Base-by-base conservation (phyloP, 2,329 filamentous ascomycete genomes). In the Colletotrichum neosansevieriae region DNA sequence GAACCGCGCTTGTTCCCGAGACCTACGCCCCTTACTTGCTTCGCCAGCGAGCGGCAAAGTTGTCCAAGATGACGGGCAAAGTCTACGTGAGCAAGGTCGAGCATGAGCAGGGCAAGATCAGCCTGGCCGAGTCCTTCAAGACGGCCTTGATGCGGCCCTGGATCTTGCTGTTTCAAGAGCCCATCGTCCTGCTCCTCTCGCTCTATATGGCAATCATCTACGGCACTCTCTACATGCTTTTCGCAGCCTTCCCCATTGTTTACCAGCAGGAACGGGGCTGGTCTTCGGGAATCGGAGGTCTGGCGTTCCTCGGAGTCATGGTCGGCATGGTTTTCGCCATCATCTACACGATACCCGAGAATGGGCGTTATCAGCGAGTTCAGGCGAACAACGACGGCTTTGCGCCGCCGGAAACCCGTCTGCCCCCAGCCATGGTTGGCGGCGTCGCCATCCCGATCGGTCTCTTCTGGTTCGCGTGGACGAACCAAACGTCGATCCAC, bases 131-230 rank as follows among this genome's bases (percentile, higher is more conserved):
- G 24, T 86, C 87, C 79, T 71, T 89, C 3, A 71, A 58, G 50
- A 61, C 11, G 3, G 71, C 72, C 0, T 78, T 58, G 82, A 84
- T 12, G 58, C 84, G 91, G 2, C 91, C 91, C 0, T 91, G 90
- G 89, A 81, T 90, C 49, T 83, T 93, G 58, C 84, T 93, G 9
- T 90, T 92, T 81, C 80, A 81, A 54, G 91, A 93, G 74, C 91
- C 91, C 1, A 93, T 93, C 72, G 90, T 93, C 21, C 75, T 90
- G 11, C 79, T 92, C 3, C 80, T 89, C 2, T 87, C 85, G 29
- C 80, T 92, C 19, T 93, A 92, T 79, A 86, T 90, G 81, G 88
- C 89, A 62, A 89, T 87, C 70, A 75, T 87, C 58, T 87, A 87
- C 73, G 81, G 85, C 47, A 86, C 86, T 4, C 78, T 89, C 2